Evolutionary conservation across 1,284 basidiomycete species (phyloP), one percentile per base, ranked within the genome.

Genomic region (Stygiomarasmius scandens): DNA sequence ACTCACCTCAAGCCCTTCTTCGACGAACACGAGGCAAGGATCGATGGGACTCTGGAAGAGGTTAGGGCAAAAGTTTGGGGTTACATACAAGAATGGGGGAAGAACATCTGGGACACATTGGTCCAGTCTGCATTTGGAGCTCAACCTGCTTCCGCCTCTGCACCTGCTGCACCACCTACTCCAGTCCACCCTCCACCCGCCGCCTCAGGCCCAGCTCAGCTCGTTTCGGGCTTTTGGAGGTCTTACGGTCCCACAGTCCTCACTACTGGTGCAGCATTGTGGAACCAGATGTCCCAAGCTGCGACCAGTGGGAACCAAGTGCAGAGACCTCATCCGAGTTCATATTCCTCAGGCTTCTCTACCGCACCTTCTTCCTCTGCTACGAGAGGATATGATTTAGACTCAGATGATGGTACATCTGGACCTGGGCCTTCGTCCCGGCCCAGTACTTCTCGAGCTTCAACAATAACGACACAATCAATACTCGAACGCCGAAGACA

Each of bases 1-100:
- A 76, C 81, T 22, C 85, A 93, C 62, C 83, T 96, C 12, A 83
- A 86, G 51, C 93, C 93, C 0, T 89, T 93, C 77, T 84, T 96
- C 66, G 79, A 80, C 58, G 70, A 78, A 10, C 90, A 95, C 69
- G 93, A 95, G 73, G 67, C 76, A 5, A 84, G 91, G 66, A 95
- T 96, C 69, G 93, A 95, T 69, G 80, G 81, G n/a, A 76, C 84
- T 0, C 77, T 94, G 50, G 84, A 85, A 19, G 80, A 82, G 59
- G 70, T 85, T 64, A 85, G 86, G 66, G 75, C 74, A n/a, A 77
- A 77, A 49, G 72, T 82, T 23, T 90, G 85, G 69, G 69, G 77
- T 16, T 91, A 87, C 66, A 53, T 92, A n/a, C 88, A 90, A 64
- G 79, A 82, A 49, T 79, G 83, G 14, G 66, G 87, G 20, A 77